Evolutionary conservation across 305 asterid genomes (phyloP).

Genomic region (Plantago rigida): DNA sequence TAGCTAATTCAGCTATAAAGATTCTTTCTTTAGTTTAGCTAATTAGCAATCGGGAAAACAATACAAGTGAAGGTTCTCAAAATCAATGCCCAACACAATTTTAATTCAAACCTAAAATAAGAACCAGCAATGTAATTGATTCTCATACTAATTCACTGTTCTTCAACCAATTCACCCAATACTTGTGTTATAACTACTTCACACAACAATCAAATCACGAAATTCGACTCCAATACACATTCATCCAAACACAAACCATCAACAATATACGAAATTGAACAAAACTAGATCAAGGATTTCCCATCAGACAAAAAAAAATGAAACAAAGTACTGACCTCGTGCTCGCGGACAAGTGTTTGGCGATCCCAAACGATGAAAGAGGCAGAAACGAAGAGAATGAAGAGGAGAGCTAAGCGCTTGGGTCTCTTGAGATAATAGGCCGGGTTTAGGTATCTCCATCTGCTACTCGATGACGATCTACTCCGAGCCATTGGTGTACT

Average conservation of each 20-base stretch:
- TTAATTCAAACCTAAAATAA: no score
- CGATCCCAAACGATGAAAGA: constrained; percentile 86
- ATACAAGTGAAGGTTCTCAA: no score
- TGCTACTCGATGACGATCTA: constrained; percentile 61
- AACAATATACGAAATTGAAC: background rate
- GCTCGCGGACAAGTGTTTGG: constrained; percentile 77
- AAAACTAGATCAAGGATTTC: background rate
- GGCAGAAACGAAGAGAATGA: constrained; percentile 50
- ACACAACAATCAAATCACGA: no score
- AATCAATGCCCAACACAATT: no score
- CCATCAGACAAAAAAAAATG: no score
- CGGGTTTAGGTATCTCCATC: constrained; percentile 63
- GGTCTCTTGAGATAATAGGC: constrained; percentile 89
- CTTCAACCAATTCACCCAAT: no score
- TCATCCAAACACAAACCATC: background rate
- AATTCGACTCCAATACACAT: background rate
- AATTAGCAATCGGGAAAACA: no score
- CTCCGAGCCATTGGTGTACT: constrained; percentile 55
- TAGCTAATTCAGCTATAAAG: no score
- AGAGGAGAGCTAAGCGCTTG: constrained; percentile 67
- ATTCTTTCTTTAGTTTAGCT: no score
- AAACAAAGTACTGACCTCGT: constrained; percentile 41
- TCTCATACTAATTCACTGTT: no score
- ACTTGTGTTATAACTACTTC: no score
- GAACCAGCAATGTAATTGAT: no score